Evolutionary conservation across 352 stramenopile genomes (phyloP).

Genomic region (Phytophthora idaei): DNA sequence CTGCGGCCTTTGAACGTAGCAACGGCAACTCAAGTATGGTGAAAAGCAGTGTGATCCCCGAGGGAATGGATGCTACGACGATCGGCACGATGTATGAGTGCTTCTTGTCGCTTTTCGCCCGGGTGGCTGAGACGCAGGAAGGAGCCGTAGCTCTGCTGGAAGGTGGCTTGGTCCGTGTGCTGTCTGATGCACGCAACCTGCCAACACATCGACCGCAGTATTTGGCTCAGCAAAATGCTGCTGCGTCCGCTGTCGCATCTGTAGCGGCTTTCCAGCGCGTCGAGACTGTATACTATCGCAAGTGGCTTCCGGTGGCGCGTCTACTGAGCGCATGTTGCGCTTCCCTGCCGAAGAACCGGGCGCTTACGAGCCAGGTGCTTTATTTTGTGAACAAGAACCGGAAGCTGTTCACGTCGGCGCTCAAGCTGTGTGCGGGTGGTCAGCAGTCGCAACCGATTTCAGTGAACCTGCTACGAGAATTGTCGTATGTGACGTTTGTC

Average conservation of each 20-base stretch:
- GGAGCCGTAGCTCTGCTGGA: constrained; percentile 74
- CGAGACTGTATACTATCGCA: constrained; percentile 69
- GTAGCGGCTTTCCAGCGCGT: constrained; percentile 63
- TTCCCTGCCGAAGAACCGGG: constrained; percentile 72
- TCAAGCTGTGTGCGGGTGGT: constrained; percentile 58
- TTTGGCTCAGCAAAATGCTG: constrained; percentile 46
- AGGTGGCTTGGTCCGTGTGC: constrained; percentile 69
- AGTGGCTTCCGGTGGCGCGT: constrained; percentile 79
- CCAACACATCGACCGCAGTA: constrained; percentile 73
- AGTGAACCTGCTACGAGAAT: constrained; percentile 68
- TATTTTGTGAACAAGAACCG: constrained; percentile 67
- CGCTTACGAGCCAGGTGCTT: constrained; percentile 62
- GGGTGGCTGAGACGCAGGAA: constrained; percentile 63
- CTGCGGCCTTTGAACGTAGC: constrained; percentile 51
- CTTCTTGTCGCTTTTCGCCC: constrained; percentile 80
- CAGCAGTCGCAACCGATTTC: constrained; percentile 43
- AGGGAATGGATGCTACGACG: constrained; percentile 63
- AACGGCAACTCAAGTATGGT: constrained; percentile 38
- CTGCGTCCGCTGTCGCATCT: constrained; percentile 31
- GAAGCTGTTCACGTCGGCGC: constrained; percentile 69
- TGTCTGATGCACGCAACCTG: constrained; percentile 65
- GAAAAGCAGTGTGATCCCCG: constrained; percentile 50
- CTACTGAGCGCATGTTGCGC: constrained; percentile 64
- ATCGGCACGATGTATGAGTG: constrained; percentile 85
- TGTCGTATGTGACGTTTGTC: constrained; percentile 79